Conservation (phyloP, 2,329 filamentous ascomycete species). For the Fusarium liriodendri region DNA sequence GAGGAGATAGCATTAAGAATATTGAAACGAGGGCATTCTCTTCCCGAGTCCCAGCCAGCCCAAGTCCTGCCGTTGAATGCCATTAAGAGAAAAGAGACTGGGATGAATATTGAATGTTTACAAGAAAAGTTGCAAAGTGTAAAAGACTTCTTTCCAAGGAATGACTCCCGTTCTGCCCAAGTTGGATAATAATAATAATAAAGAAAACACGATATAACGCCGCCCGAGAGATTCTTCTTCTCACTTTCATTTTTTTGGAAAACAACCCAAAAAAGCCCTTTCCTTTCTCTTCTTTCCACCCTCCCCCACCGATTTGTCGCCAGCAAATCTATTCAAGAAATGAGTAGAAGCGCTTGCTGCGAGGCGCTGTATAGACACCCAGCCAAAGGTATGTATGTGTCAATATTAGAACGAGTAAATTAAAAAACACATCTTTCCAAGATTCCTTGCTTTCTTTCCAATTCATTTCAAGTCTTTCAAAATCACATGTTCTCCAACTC, state of each 20-base stretch:
- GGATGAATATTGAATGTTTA: conserved; percentile 31
- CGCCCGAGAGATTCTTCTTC: conserved; percentile 25
- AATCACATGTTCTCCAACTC: conserved; percentile 92
- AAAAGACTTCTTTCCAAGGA: conserved; percentile 38
- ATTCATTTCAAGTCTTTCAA: background rate
- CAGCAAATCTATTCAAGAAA: conserved; percentile 18
- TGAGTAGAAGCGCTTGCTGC: conserved; percentile 3
- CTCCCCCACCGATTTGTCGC: conserved; percentile 1
- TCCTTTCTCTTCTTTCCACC: conserved; percentile 14
- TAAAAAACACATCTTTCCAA: conserved; percentile 15
- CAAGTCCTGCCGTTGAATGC: conserved; percentile 28
- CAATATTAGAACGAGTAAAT: conserved; percentile 30
- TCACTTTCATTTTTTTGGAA: conserved; percentile 38
- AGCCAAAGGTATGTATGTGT: conserved; percentile 38
- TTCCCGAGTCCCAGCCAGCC: conserved; percentile 23
- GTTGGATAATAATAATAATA: conserved; percentile 1
- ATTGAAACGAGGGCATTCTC: conserved; percentile 13
- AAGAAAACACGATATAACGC: conserved; percentile 31
- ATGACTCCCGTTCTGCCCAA: conserved; percentile 39
- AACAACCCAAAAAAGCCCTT: conserved; percentile 9
- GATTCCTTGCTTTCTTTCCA: background rate
- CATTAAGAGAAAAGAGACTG: conserved; percentile 34
- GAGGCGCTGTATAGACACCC: conserved; percentile 27
- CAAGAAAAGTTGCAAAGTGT: conserved; percentile 24
- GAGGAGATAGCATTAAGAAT: conserved; percentile 23